Base-by-base conservation (phyloP, 2,329 filamentous ascomycete species). In the Pseudovirgaria hyperparasitica region DNA sequence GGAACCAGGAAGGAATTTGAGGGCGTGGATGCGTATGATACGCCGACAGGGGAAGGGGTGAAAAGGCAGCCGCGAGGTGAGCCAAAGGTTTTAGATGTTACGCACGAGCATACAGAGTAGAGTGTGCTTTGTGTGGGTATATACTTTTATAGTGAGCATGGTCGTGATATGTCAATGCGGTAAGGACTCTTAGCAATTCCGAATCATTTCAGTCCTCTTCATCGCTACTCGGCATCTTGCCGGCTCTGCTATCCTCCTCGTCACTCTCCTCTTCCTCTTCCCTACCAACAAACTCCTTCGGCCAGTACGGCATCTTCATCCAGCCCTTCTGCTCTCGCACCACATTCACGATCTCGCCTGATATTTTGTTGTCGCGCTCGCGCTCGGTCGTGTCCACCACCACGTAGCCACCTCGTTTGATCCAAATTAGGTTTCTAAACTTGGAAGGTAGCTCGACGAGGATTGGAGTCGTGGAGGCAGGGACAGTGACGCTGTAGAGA, bases 391-490 rank as follows among this genome's bases (percentile, higher is more conserved):
- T 77, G 39, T 96, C 81, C 9, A 93, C 67, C 8, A 96, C 58
- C 16, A 94, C 85, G 52, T 77, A 96, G 1, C 84, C 82, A 16
- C 85, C 81, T 11, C 84, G 75, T 55, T 81, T 86, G 52, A 96
- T 80, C 82, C 84, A 96, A 37, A 96, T 82, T 2, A 82, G 90
- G 38, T 82, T 90, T 34, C 87, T 80, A 50, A 96, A 94, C 21
- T 76, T 74, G 15, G 82, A 63, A 7, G 82, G 78, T 12, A 98
- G 71, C 61, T 94, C 85, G 13, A 85, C 76, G 11, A 92, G 60
- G 20, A 87, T 55, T 5, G 66, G 58, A 43, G 73, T 69, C 32
- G 70, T 67, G 9, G 36, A 32, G 41, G 66, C 65, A 14, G 86
- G 74, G 16, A 86, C 61, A 46, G 76, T 67, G 46, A 87, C 82